Percentiles rank a stretch among this genome's conserved stretches.
phyloP scores from a whole-genome alignment of 2,329 filamentous ascomycete genomes.

The Harringtonia lauricola region DNA sequence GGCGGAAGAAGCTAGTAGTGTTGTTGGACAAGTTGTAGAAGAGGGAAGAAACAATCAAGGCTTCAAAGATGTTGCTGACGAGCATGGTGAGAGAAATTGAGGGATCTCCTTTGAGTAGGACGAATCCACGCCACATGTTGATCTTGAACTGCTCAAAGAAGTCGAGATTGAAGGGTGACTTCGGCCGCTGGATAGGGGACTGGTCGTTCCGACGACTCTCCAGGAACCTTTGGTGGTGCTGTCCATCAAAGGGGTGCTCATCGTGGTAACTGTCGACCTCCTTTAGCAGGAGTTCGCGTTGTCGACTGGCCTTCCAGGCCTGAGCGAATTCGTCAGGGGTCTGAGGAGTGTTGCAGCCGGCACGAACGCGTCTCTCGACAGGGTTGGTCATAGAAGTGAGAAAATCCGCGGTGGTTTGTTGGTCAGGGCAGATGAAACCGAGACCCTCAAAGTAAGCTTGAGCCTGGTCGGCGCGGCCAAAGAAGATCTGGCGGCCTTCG shows the following conservation, averaged over 20 bases:
- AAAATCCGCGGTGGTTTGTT: slow-evolving; percentile 65
- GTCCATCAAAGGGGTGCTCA: slow-evolving; percentile 37
- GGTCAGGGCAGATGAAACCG: slow-evolving; percentile 47
- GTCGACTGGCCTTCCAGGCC: slow-evolving; percentile 33
- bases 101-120: slow-evolving; percentile 64
- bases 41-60: slow-evolving; percentile 67
- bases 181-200: slow-evolving; percentile 46
- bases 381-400: slow-evolving; percentile 47
- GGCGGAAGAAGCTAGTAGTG: slow-evolving; percentile 46
- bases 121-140: slow-evolving; percentile 72
- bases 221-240: no score
- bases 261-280: slow-evolving; percentile 45
- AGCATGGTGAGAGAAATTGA: slow-evolving; percentile 58
- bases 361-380: no score
- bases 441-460: slow-evolving; percentile 55
- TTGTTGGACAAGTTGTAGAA: slow-evolving; percentile 62
- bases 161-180: slow-evolving; percentile 76
- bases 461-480: slow-evolving; percentile 47
- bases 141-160: slow-evolving; percentile 64
- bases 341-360: no score
- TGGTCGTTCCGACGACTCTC: no score
- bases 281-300: slow-evolving; percentile 36
- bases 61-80: slow-evolving; percentile 60
- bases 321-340: no score
- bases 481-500: slow-evolving; percentile 24